Base-by-base conservation (phyloP, 352 stramenopile genomes). In the Plasmopara halstedii region DNA sequence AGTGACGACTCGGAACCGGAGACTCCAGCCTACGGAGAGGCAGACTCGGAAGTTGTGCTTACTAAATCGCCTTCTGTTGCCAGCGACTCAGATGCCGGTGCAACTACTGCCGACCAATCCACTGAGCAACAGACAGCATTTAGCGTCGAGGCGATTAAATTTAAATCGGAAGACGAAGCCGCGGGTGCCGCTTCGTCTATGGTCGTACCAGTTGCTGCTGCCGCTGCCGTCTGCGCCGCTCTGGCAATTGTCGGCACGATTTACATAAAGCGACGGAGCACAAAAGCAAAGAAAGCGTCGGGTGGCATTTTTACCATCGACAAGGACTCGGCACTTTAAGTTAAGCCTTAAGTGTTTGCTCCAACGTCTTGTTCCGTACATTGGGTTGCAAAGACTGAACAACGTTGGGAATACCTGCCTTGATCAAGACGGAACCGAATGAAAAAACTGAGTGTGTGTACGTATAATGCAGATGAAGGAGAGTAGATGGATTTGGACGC, bases 321-420 rank as follows among this genome's bases (percentile, higher is more conserved):
- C 67, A 73, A 85, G 67, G 72, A 76, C 58, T 88, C 76, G 42
- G 73, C 70, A 3, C 61, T 88, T 62, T 88, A 84, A 80, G 50
- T 38, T 6, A 19, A 38, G 21, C 27, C 38, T 21, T 46, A 6
- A 10, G 34, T 3, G 6, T 39, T 29, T 45, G 32, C 35, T 40
- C 22, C 19, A 39, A 48, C 67, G 42, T 69, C 38, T 46, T 43
- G 56, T 70, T 59, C 27, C 41, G 45, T 51, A 6, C 6, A 29
- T 29, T 26, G 22, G 53, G 57, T 34, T 42, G 51, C 48, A 39
- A 45, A 35, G 7, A 18, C 31, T 2, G 6, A 13, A 14, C 31
- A n/a, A n/a, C n/a, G n/a, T n/a, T n/a, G n/a, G n/a, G n/a, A n/a
- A n/a, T n/a, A n/a, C n/a, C n/a, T n/a, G n/a, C n/a, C n/a, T n/a